Base-by-base conservation (phyloP, 495 filamentous ascomycete genomes). In the Aeminium ludgeri region DNA sequence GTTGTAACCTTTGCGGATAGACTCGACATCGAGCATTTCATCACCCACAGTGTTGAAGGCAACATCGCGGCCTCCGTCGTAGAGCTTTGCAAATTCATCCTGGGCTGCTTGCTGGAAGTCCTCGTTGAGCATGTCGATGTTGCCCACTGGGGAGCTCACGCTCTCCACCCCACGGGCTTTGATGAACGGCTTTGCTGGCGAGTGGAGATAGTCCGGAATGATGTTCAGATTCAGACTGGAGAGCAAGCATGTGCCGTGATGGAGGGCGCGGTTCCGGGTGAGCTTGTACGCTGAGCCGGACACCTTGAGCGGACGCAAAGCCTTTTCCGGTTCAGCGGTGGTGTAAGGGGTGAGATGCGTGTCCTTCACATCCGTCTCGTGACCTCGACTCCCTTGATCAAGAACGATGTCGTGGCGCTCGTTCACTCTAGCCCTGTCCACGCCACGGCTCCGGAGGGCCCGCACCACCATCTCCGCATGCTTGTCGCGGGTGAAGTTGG, bases 201-300 rank as follows among this genome's bases (percentile, higher is more conserved):
- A 82, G 28, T 69, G 67, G 40, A 97, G 55, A 45, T 81, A 76
- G 2, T 63, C 52, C 8, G 71, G 67, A 6, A 95, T 73, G 29
- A 61, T 55, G 20, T 63, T 51, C n/a, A 95, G 62, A 51, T 85
- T 76, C 4, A 72, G 72, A 8, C 77, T 80, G 33, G 66, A 60
- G 0, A 96, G 65, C 34, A 97, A 61, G 56, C 83, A 87, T 0
- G 89, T 97, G 3, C 84, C 89, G 57, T 97, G 89, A 54, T 96
- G 89, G 34, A 95, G 65, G 3, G 83, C 73, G 34, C 86, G 70
- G 28, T 67, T 58, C 15, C 80, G 61, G 2, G 80, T 93, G 10
- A 96, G 61, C 58, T 95, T 96, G 61, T 89, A 96, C 13, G 89
- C 89, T 1, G 82, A 89, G 1, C 89, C 89, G 0, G 84, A 92